Evolutionary conservation across 169 alveolate genomes (phyloP), one percentile per base, ranked within the genome.

Genomic region (Plasmodium adleri): DNA sequence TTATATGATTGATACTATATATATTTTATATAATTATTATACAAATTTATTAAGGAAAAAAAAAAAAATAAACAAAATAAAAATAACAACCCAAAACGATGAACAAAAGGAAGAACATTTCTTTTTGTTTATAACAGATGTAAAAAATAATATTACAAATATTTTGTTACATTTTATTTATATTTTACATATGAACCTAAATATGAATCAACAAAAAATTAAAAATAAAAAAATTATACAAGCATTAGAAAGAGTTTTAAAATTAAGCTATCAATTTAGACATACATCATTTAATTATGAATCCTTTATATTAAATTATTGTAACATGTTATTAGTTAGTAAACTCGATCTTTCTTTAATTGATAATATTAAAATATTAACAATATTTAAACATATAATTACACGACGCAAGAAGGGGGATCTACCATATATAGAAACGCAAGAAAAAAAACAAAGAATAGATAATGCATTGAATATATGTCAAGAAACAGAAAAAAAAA

Each of bases 1-100:
- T 59, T 39, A 86, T 32, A 52, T 73, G 68, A 47, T 86, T 47
- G 92, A 86, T 52, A 86, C 87, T 24, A 86, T 86, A 45, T 86
- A 72, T 47, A 54, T 62, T n/a, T 9, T 72, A 32, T 72, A n/a
- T 73, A 86, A 86, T 15, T 86, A 71, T 70, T 86, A 86, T 71
- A 86, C 70, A 28, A 63, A 86, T 54, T 86, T 86, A 39, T 66
- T 39, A 47, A 45, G 17, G 13, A 58, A 72, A 45, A 86, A 71
- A 32, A 80, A 80, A 32, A 67, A 54, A 26, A 47, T 52, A 32
- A 47, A 68, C 22, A 72, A 43, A 15, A 60, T 13, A 5, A 0
- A 5, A 5, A 39, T 39, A 39, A 39, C 7, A 10, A 12, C 54
- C 56, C 43, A 83, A 52, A 63, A 64, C 26, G 9, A 76, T 64